Evolutionary conservation across 1,284 basidiomycete species (phyloP).

Genomic region (Xerocomus amazonicus): DNA sequence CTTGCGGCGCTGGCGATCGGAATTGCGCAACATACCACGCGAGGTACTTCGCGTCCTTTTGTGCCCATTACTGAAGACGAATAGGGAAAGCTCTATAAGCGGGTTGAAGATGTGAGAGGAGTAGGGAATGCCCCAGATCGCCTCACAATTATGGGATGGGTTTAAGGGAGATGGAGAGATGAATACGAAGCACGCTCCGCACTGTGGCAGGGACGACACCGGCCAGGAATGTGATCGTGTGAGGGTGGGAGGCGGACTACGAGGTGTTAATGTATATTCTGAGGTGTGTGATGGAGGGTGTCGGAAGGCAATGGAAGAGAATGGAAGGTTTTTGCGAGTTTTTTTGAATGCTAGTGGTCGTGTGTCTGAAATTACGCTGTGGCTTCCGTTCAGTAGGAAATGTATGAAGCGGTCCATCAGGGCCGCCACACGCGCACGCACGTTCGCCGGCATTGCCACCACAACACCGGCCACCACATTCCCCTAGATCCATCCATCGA

Average conservation of each 20-base stretch:
- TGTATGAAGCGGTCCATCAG: constrained; percentile 21
- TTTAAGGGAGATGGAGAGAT: constrained; percentile 1
- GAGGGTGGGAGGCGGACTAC: constrained; percentile 12
- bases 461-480: constrained; percentile 19
- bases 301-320: constrained; percentile 11
- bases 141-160: constrained; percentile 1
- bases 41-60: constrained; percentile 71
- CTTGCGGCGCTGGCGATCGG: constrained; percentile 67
- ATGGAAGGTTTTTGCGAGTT: constrained; percentile 15
- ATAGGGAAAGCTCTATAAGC: constrained; percentile 12
- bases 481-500: constrained; percentile 19
- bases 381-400: constrained; percentile 19
- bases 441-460: constrained; percentile 38
- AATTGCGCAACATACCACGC: constrained; percentile 83
- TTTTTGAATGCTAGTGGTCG: constrained; percentile 32
- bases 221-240: constrained; percentile 11
- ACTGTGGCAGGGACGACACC: constrained; percentile 1
- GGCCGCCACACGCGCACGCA: constrained; percentile 40
- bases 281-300: constrained; percentile 2
- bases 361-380: constrained; percentile 38
- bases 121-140: background rate
- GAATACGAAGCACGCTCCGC: constrained; percentile 8
- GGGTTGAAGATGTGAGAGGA: background rate
- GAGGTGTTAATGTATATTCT: constrained; percentile 5
- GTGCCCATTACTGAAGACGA: constrained; percentile 54